These are phyloP conservation scores for Linaria vulgaris DNA, from an alignment of 257 asterid species.

Conservation along the genomic window DNA sequence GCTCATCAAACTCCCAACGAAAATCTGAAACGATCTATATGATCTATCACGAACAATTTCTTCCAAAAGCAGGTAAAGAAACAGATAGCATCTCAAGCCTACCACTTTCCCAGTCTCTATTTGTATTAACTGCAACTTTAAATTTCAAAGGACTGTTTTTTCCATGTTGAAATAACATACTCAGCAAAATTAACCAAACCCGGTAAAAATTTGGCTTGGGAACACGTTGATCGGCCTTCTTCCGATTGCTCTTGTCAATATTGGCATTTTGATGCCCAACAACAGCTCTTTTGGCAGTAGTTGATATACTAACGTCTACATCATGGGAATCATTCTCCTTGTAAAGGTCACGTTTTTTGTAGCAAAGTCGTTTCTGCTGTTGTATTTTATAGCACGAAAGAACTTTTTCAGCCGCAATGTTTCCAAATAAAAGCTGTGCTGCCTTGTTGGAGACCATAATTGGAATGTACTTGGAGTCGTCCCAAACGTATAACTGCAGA, in stretches of 20 bases:
- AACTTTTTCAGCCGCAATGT: conserved; percentile 56
- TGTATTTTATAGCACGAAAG: conserved; percentile 41
- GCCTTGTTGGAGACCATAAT: conserved; percentile 57
- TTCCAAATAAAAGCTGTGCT: conserved; percentile 60
- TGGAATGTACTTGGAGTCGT: conserved; percentile 53
- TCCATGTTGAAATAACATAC: conserved; percentile 44
- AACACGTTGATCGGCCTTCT: conserved; percentile 16
- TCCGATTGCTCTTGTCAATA: background rate
- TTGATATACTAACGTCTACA: background rate
- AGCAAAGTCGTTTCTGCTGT: conserved; percentile 13
- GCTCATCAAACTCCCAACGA: no score
- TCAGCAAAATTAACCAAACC: conserved; percentile 60
- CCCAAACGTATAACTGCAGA: conserved; percentile 69
- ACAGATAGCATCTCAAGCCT: conserved; percentile 57
- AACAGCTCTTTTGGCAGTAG: background rate
- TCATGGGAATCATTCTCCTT: background rate
- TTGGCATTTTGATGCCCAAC: background rate
- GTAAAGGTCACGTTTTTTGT: background rate
- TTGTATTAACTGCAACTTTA: conserved; percentile 40
- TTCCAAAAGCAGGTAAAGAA: conserved; percentile 41
- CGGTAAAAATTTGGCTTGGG: conserved; percentile 34
- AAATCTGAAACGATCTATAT: no score
- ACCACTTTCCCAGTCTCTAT: conserved; percentile 56
- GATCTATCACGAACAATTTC: no score
- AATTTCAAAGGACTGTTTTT: conserved; percentile 59